phyloP scores from a whole-genome alignment of 140 eudicot species.

The Bidens hawaiensis region DNA sequence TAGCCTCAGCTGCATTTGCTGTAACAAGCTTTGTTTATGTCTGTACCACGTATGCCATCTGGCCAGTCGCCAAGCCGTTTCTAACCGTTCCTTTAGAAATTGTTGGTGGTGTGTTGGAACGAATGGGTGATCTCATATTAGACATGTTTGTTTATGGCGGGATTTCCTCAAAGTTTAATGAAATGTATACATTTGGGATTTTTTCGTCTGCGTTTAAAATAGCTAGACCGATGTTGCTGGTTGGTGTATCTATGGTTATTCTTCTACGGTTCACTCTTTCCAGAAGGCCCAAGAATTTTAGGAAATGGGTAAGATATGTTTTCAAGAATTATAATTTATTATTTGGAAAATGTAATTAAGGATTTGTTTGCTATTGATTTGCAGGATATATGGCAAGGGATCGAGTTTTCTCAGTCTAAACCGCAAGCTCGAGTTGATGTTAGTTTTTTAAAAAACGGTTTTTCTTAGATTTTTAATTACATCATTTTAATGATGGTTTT shows the following conservation, averaged over 20 bases:
- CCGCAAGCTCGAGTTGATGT: slow-evolving; percentile 98
- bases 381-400: slow-evolving; percentile 99
- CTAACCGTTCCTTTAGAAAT: slow-evolving; percentile 42
- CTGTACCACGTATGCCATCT: slow-evolving; percentile 45
- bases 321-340: neutral
- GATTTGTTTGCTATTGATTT: slow-evolving; percentile 15
- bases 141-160: slow-evolving; percentile 56
- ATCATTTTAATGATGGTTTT: neutral
- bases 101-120: slow-evolving; percentile 37
- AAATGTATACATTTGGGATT: slow-evolving; percentile 47
- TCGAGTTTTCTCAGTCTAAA: slow-evolving; percentile 90
- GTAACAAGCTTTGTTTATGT: slow-evolving; percentile 61
- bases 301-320: slow-evolving; percentile 62
- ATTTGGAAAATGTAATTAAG: neutral
- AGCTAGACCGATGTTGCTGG: slow-evolving; percentile 42
- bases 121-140: slow-evolving; percentile 39
- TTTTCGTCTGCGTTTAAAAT: slow-evolving; percentile 38
- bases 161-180: slow-evolving; percentile 38
- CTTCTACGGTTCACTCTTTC: slow-evolving; percentile 78
- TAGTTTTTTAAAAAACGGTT: slow-evolving; percentile 28
- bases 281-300: slow-evolving; percentile 76
- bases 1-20: slow-evolving; percentile 72
- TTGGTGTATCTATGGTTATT: slow-evolving; percentile 52
- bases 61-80: slow-evolving; percentile 60
- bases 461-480: neutral